Percentiles rank a stretch among this genome's conserved stretches.
Conservation (phyloP, 2,329 filamentous ascomycete species). For the Apiospora aurea region DNA sequence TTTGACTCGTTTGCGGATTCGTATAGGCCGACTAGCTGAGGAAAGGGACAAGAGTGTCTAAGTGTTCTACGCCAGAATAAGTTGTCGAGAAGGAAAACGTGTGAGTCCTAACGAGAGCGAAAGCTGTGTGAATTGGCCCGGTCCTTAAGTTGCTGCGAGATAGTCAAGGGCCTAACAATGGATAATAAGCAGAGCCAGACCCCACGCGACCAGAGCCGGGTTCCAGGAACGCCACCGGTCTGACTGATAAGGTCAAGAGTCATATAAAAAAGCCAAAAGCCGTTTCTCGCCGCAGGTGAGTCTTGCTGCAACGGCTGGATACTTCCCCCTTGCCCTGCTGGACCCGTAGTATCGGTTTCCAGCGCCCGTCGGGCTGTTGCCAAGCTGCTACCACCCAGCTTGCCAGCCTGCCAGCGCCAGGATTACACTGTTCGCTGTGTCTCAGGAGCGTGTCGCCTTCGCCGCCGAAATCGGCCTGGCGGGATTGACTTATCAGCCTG, state of each 20-base stretch:
- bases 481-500: background rate
- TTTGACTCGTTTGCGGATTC: conserved; percentile 49
- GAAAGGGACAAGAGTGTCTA: background rate
- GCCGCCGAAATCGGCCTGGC: background rate
- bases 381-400: background rate
- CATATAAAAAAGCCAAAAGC: conserved; percentile 9
- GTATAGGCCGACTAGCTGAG: background rate
- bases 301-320: conserved; percentile 1
- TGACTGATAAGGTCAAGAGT: conserved; percentile 17
- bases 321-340: background rate
- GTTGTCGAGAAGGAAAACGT: conserved; percentile 9
- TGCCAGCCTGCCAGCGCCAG: background rate
- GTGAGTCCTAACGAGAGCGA: background rate
- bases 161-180: background rate
- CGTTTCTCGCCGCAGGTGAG: conserved; percentile 14
- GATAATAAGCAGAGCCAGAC: background rate
- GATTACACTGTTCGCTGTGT: background rate
- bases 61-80: background rate
- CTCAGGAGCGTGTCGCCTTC: background rate
- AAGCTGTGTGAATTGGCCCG: background rate
- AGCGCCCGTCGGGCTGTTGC: background rate
- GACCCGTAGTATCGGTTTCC: background rate
- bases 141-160: conserved; percentile 7
- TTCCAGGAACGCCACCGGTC: conserved; percentile 16
- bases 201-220: conserved; percentile 2